Conservation (phyloP, 257 asterid species). For the Haberlea rhodopensis region DNA sequence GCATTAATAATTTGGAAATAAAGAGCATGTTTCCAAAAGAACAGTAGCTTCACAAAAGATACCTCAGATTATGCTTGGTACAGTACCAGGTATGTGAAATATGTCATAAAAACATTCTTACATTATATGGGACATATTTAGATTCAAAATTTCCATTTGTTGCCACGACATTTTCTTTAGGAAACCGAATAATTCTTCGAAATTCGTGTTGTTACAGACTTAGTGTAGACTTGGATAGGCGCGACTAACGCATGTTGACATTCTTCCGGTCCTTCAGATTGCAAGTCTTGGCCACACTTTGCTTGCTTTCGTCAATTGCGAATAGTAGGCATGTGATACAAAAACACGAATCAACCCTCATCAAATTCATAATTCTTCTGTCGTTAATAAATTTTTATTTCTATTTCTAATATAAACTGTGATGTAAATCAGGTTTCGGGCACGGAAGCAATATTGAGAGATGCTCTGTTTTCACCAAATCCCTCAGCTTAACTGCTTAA, state of each 20-base stretch:
- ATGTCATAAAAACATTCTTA: neutral
- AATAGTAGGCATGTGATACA: slow-evolving; percentile 62
- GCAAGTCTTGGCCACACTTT: slow-evolving; percentile 91
- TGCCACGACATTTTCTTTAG: no score
- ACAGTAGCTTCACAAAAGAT: slow-evolving; percentile 59
- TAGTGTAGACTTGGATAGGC: slow-evolving; percentile 38
- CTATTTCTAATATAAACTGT: no score
- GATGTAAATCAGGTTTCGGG: slow-evolving; percentile 54
- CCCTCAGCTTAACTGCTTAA: slow-evolving; percentile 46
- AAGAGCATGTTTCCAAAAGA: slow-evolving; percentile 55
- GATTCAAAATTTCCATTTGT: no score
- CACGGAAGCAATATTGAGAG: slow-evolving; percentile 83
- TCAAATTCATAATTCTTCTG: neutral
- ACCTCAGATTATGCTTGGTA: no score
- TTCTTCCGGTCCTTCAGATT: no score
- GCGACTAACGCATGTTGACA: slow-evolving; percentile 63
- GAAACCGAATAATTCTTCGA: neutral
- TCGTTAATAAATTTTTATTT: neutral
- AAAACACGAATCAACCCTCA: neutral
- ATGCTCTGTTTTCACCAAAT: slow-evolving; percentile 57
- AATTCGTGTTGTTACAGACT: slow-evolving; percentile 35
- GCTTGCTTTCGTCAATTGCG: slow-evolving; percentile 67
- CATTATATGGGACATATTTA: no score
- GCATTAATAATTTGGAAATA: slow-evolving; percentile 25
- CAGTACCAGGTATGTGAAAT: slow-evolving; percentile 59